phyloP scores from a whole-genome alignment of 2,329 filamentous ascomycete species.

The Lachnellula arida region DNA sequence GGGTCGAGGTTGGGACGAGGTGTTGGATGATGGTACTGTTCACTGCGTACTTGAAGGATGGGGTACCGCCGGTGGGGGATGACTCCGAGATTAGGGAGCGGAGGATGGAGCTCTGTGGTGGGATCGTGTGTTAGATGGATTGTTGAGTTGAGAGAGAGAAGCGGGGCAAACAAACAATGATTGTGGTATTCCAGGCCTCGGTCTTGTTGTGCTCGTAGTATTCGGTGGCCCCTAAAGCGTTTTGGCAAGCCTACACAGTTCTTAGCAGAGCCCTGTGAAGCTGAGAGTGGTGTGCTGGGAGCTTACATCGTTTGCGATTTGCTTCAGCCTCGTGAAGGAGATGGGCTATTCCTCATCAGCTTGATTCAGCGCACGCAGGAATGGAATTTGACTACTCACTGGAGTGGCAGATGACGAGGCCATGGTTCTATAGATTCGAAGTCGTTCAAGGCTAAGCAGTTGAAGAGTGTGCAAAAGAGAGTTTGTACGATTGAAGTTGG shows the following conservation, averaged over 20 bases:
- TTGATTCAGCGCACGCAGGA: not conserved
- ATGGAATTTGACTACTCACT: constrained; percentile 13
- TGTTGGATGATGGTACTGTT: constrained; percentile 99
- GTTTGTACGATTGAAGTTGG: constrained; percentile 1
- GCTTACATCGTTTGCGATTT: constrained; percentile 76
- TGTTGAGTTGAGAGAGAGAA: not conserved
- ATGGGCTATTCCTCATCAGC: constrained; percentile 55
- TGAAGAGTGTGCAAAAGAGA: not conserved
- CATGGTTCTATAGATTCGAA: constrained; percentile 15
- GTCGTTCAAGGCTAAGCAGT: not conserved
- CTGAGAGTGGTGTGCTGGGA: not conserved
- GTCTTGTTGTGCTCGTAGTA: constrained; percentile 86
- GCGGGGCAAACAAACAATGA: constrained; percentile 66
- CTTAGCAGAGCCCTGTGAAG: constrained; percentile 15
- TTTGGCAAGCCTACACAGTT: constrained; percentile 67
- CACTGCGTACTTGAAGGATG: constrained; percentile 86
- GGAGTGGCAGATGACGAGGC: constrained; percentile 26
- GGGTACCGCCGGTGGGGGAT: constrained; percentile 52
- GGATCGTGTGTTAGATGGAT: constrained; percentile 8
- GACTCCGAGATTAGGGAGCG: constrained; percentile 73
- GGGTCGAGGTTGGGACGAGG: constrained; percentile 61
- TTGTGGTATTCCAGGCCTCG: constrained; percentile 81
- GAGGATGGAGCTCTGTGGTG: constrained; percentile 66
- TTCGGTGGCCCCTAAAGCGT: constrained; percentile 66
- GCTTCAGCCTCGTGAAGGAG: constrained; percentile 69